Conservation (phyloP, 352 stramenopile genomes). For the Phytophthora hibernalis region DNA sequence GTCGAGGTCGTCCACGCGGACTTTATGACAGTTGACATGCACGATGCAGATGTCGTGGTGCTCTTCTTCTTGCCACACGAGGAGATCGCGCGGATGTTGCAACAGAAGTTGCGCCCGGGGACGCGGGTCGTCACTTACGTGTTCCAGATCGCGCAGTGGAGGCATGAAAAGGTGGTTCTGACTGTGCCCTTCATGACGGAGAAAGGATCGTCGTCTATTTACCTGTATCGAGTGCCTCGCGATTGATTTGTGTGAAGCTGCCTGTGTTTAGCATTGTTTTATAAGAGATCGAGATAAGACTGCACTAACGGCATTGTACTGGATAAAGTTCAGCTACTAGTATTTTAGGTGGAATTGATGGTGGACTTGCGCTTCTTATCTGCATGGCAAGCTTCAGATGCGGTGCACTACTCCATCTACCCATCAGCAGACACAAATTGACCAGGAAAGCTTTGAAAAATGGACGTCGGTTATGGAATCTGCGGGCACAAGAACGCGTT, state of each 20-base stretch:
- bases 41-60: constrained; percentile 53
- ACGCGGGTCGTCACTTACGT: constrained; percentile 73
- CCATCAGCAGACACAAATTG: background rate
- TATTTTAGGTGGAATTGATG: constrained; percentile 20
- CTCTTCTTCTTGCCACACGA: constrained; percentile 75
- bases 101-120: constrained; percentile 45
- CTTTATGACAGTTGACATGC: constrained; percentile 59
- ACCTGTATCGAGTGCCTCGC: constrained; percentile 51
- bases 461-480: constrained; percentile 71
- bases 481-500: constrained; percentile 89
- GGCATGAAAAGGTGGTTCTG: constrained; percentile 38
- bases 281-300: constrained; percentile 20
- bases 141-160: constrained; percentile 70
- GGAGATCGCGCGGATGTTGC: constrained; percentile 46
- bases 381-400: constrained; percentile 1
- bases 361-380: constrained; percentile 13
- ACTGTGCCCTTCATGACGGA: constrained; percentile 74
- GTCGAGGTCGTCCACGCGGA: constrained; percentile 57
- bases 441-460: constrained; percentile 18
- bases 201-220: constrained; percentile 54
- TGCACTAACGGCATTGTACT: constrained; percentile 9
- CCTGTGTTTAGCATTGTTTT: background rate
- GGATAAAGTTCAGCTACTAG: constrained; percentile 26
- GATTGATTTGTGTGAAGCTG: background rate
- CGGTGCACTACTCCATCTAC: constrained; percentile 1